Evolutionary conservation across 768 basidiomycete genomes (phyloP), one percentile per base, ranked within the genome.

Genomic region (Tulasnella calospora): DNA sequence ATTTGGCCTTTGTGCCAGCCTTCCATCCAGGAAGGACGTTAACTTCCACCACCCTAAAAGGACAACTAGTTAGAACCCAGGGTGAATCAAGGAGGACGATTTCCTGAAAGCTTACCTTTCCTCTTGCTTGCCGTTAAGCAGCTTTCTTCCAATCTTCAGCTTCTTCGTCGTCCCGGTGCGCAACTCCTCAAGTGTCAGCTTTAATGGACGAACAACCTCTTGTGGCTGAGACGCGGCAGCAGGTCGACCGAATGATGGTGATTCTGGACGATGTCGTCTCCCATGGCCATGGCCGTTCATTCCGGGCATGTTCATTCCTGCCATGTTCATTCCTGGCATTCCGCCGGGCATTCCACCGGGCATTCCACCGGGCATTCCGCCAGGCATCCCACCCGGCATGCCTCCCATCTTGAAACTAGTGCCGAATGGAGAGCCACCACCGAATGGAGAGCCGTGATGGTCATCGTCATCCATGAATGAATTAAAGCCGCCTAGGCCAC

Each of bases 1-100:
- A 98, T 57, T 94, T 91, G 79, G 99, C 89, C 85, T 97, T 98
- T 23, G 97, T 98, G 0, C 97, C 97, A 79, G 90, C 90, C 88
- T 98, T 98, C 96, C 96, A 99, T 0, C 97, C 97, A 0, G 96
- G 94, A 80, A 86, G 84, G 79, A 87, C 84, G 72, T 84, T 82
- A 77, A 83, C 81, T 67, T 71, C 46, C 27, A 46, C 55, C 15
- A 76, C 35, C 57, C 69, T 35, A 30, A 27, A 76, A 75, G n/a
- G 27, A 36, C 71, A 9, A 38, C 21, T 33, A 36, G 35, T 44
- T 9, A 57, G 30, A 21, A 46, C 7, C 27, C n/a, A 23, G 27
- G 35, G 55, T 21, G 72, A 55, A 51, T 19, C 8, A 41, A 79
- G 71, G 27, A 36, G 23, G 40, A 44, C 47, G 77, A 1, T 19